Percentiles rank a stretch among this genome's conserved stretches.
phyloP scores from a whole-genome alignment of 2,329 filamentous ascomycete genomes.

The Cyphellophora attinorum region DNA sequence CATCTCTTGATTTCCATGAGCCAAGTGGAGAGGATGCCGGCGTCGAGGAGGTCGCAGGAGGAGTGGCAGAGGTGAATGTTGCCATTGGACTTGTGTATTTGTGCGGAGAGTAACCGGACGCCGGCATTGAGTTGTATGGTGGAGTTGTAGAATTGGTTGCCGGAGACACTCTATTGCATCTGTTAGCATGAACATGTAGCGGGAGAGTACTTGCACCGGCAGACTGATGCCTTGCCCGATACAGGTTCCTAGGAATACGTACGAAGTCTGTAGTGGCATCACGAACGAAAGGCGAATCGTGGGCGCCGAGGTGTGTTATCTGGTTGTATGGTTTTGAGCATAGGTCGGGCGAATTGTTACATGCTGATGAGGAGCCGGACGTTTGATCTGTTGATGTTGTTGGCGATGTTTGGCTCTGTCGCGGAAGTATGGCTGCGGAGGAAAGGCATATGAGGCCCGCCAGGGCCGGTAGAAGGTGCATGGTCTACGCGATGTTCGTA shows the following conservation, averaged over 20 bases:
- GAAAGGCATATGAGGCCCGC: constrained; percentile 7
- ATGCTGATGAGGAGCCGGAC: constrained; percentile 37
- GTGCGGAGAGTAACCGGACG: constrained; percentile 60
- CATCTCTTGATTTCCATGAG: constrained; percentile 54
- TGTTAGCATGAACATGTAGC: no score
- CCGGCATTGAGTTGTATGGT: constrained; percentile 62
- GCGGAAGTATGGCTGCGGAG: constrained; percentile 5
- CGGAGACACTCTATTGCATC: no score
- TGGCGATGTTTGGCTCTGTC: background rate
- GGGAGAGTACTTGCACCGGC: no score
- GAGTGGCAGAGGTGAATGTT: constrained; percentile 62
- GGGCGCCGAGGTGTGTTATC: constrained; percentile 68
- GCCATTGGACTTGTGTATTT: constrained; percentile 55
- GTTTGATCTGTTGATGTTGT: constrained; percentile 1
- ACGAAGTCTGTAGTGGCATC: constrained; percentile 53
- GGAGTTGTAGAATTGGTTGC: constrained; percentile 64
- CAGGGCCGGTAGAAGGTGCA: constrained; percentile 7
- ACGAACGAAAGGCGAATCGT: constrained; percentile 63
- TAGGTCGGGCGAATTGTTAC: constrained; percentile 72
- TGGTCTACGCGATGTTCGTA: no score
- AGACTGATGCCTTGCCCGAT: no score
- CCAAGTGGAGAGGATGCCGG: constrained; percentile 57
- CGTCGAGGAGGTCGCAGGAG: constrained; percentile 57
- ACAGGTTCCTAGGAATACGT: no score
- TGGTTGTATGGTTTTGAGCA: constrained; percentile 64